phyloP scores from a whole-genome alignment of 495 filamentous ascomycete species.

The Xanthoparmelia taractica region DNA sequence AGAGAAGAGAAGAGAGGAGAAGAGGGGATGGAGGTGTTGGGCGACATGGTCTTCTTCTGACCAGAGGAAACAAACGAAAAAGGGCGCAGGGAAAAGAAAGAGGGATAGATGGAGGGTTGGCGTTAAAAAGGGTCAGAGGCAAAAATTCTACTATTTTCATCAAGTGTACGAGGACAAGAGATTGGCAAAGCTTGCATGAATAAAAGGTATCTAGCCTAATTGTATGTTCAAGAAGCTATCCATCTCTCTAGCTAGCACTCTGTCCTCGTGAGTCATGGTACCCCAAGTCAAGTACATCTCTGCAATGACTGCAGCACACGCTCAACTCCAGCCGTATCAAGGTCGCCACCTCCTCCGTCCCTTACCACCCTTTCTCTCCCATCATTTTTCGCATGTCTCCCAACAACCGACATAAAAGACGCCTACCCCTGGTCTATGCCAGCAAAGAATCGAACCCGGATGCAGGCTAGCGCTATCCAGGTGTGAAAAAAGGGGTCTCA shows the following conservation, averaged over 20 bases:
- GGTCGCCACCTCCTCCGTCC: not conserved
- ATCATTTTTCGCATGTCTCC: constrained; percentile 5
- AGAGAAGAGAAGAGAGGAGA: too few species aligned
- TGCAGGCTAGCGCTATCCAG: constrained; percentile 19
- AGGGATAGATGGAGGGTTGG: not conserved
- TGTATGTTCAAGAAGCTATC: constrained; percentile 10
- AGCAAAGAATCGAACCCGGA: constrained; percentile 12
- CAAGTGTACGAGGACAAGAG: not conserved
- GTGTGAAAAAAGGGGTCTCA: constrained; percentile 5
- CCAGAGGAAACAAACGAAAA: not conserved
- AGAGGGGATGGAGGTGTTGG: too few species aligned
- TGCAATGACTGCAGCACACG: constrained; percentile 5
- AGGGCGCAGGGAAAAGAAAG: not conserved
- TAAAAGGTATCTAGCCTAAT: not conserved
- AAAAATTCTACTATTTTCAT: not conserved
- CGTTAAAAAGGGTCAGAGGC: not conserved
- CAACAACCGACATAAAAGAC: constrained; percentile 1
- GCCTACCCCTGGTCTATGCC: constrained; percentile 2
- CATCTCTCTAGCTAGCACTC: constrained; percentile 11
- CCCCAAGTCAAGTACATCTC: constrained; percentile 6
- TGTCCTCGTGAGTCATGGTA: not conserved
- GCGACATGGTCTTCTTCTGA: not conserved
- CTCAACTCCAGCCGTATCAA: not conserved
- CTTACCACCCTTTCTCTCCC: not conserved
- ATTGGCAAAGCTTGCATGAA: not conserved